phyloP scores from a whole-genome alignment of 768 basidiomycete species.

The Boletus patriciae region DNA sequence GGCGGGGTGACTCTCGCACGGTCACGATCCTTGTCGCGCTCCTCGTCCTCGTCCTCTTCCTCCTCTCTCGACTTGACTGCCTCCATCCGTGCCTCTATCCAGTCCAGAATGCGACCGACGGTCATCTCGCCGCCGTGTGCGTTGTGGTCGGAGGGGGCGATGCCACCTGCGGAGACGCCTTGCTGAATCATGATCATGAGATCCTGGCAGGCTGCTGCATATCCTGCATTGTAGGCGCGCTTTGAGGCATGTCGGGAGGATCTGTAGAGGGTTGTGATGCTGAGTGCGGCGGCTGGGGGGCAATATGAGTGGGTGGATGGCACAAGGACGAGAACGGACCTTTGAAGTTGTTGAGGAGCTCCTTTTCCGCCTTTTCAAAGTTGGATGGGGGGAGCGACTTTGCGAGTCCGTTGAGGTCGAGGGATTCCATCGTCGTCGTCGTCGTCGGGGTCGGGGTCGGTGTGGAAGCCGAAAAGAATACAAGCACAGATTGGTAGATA shows the following conservation, averaged over 20 bases:
- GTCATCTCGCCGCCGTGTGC: constrained; percentile 61
- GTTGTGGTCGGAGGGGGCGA: constrained; percentile 43
- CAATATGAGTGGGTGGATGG: constrained; percentile 20
- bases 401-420: constrained; percentile 77
- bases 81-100: constrained; percentile 79
- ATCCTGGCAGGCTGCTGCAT: constrained; percentile 78
- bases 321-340: constrained; percentile 40
- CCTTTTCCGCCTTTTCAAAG: constrained; percentile 76
- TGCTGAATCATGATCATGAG: constrained; percentile 81
- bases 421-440: constrained; percentile 57
- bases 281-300: constrained; percentile 69
- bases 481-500: constrained; percentile 3
- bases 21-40: constrained; percentile 56
- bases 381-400: constrained; percentile 70
- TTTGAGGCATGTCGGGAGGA: constrained; percentile 77
- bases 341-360: constrained; percentile 79
- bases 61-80: constrained; percentile 73
- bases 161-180: constrained; percentile 64
- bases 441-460: constrained; percentile 16
- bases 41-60: constrained; percentile 82
- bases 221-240: constrained; percentile 78
- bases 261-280: constrained; percentile 82
- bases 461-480: neutral
- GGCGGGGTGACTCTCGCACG: constrained; percentile 33
- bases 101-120: constrained; percentile 80